phyloP scores from a whole-genome alignment of 164 flowering plant genomes.

The Pachysandra terminalis region DNA sequence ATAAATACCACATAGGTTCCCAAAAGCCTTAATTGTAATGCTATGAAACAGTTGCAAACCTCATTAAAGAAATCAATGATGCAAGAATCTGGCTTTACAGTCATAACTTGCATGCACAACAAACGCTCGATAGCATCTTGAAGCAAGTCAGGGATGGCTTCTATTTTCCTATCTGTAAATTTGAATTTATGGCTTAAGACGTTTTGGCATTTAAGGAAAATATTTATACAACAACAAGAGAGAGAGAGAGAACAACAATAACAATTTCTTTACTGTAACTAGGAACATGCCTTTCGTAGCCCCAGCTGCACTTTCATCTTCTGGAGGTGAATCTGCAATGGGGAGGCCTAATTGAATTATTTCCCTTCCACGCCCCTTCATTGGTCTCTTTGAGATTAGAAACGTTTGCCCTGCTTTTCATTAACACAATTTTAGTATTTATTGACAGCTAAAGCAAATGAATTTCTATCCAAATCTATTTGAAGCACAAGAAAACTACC shows the following conservation, averaged over 20 bases:
- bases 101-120: slow-evolving; percentile 39
- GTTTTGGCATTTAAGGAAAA: not conserved
- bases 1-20: not conserved
- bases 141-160: slow-evolving; percentile 61
- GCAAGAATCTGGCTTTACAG: slow-evolving; percentile 68
- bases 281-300: slow-evolving; percentile 57
- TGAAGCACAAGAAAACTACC: not conserved
- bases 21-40: not conserved
- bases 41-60: slow-evolving; percentile 32
- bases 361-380: slow-evolving; percentile 87
- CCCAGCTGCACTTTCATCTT: slow-evolving; percentile 50
- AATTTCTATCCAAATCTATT: no score
- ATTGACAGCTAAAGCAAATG: not conserved
- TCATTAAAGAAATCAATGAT: slow-evolving; percentile 69
- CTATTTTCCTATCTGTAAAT: slow-evolving; percentile 62
- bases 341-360: slow-evolving; percentile 78
- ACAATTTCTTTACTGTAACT: slow-evolving; percentile 1
- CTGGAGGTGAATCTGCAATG: slow-evolving; percentile 56
- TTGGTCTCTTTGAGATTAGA: slow-evolving; percentile 65
- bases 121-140: slow-evolving; percentile 66
- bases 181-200: not conserved
- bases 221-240: not conserved
- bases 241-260: not conserved
- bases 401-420: slow-evolving; percentile 66
- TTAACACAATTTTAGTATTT: not conserved